These are phyloP conservation scores for Borovskyia barvae DNA, from an alignment of 208 protist genomes.

Conservation along the genomic window DNA sequence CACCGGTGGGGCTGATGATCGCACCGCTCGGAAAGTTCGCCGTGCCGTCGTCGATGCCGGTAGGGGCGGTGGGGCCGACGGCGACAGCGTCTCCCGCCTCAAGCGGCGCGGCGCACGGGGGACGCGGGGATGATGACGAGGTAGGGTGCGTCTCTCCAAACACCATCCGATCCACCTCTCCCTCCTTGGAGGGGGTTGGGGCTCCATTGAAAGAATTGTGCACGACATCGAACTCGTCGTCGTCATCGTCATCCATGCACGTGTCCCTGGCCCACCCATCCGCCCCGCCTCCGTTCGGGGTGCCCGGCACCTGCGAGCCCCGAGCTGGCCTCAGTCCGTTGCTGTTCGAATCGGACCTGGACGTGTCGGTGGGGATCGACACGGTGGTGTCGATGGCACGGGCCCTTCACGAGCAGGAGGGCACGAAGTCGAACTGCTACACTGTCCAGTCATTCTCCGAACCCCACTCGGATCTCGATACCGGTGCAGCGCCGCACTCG, in stretches of 20 bases:
- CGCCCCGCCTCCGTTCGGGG: not conserved
- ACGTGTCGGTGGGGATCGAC: not conserved
- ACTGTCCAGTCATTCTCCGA: too few species aligned
- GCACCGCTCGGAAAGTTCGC: conserved; percentile 5
- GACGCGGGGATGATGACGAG: not conserved
- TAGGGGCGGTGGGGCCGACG: not conserved
- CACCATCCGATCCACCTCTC: not conserved
- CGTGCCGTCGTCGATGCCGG: not conserved
- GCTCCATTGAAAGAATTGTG: not conserved
- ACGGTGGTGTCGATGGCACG: not conserved
- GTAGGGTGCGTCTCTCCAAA: too few species aligned
- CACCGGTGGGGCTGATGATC: conserved; percentile 1
- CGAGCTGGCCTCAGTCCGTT: not conserved
- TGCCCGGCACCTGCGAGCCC: not conserved
- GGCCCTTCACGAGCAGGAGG: not conserved
- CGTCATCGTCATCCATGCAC: not conserved
- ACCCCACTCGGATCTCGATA: too few species aligned
- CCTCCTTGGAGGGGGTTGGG: not conserved
- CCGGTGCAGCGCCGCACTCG: too few species aligned
- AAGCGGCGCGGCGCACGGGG: not conserved
- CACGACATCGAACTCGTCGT: not conserved
- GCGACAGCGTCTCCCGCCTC: not conserved
- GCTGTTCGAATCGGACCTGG: not conserved
- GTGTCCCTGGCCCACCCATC: not conserved
- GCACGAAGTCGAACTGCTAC: too few species aligned